Conservation (phyloP, 208 protist species). For the Trypanosoma vivax region DNA sequence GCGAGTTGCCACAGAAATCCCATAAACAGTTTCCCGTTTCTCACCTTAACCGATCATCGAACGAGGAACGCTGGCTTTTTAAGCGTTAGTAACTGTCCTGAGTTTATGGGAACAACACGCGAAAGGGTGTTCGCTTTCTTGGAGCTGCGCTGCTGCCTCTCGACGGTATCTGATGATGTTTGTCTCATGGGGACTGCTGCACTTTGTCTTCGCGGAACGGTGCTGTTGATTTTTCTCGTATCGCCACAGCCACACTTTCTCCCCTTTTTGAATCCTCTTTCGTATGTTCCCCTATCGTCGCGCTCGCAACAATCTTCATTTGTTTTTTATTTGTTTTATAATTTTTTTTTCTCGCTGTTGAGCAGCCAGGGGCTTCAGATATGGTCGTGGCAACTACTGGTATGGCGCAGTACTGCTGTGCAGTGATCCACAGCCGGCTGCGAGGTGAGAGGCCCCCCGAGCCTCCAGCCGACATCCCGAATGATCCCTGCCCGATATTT, state of each 20-base stretch:
- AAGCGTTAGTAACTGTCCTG: too few relatives aligned
- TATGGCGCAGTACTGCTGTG: conserved; percentile 86
- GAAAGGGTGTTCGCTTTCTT: too few relatives aligned
- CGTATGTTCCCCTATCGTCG: not conserved
- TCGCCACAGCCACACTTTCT: not conserved
- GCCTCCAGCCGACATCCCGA: conserved; percentile 44
- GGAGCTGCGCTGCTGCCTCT: not conserved
- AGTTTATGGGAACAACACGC: too few relatives aligned
- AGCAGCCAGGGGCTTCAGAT: not conserved
- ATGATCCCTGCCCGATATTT: conserved; percentile 67
- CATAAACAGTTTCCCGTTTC: too few relatives aligned
- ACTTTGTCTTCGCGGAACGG: too few relatives aligned
- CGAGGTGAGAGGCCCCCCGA: conserved; percentile 23
- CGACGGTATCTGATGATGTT: not conserved
- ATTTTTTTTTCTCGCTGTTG: conserved; percentile 1
- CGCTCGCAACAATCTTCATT: not conserved
- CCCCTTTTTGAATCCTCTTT: not conserved
- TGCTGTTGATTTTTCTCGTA: not conserved
- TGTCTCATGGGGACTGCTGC: too few relatives aligned
- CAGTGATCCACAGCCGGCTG: conserved; percentile 48
- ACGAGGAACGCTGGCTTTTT: too few relatives aligned
- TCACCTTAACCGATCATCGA: too few relatives aligned
- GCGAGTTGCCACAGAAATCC: too few relatives aligned
- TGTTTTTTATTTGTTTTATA: conserved; percentile 12
- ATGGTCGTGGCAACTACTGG: conserved; percentile 57